Base-by-base conservation (phyloP, 805 yeast species). In the Kuraishia floccosa region DNA sequence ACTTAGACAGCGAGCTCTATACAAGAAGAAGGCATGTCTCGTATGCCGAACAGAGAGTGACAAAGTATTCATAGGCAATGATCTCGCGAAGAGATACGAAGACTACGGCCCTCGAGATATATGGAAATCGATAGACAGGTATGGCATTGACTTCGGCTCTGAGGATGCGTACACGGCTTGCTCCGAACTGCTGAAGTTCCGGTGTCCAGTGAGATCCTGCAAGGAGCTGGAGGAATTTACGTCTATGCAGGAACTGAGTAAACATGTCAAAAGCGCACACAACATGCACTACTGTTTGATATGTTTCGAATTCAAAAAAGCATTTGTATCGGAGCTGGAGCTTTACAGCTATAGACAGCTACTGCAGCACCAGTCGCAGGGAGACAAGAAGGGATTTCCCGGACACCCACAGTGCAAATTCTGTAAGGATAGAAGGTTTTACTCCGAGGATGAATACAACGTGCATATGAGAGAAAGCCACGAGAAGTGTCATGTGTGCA, bases 371-470 rank as follows among this genome's bases (percentile, higher is more conserved):
- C 77, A 78, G 47, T 52, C 63, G 3, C 63, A 58, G 24, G 96
- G 96, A 30, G 94, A 87, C 44, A 65, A 61, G 25, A 58, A 59
- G 6, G 95, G 95, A 1, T 87, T 87, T 52, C 62, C 54, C 8
- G 97, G 97, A 0, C 97, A 87, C 50, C 96, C 97, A 0, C 58
- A 64, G 38, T 91, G 99, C 62, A 70, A 70, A 39, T 81, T 83
- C 50, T 91, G 98, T 52, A 54, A 65, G 3, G 73, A 74, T 2
- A 67, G 61, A 40, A 56, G 93, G 35, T 87, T 83, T 50, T 91
- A 91, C 49, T 83, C 94, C 0, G 83, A 75, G 24, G 96, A 89
- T 49, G 97, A 87, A 49, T 62, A 86, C 43, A 74, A 72, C 39
- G 54, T 75, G 20, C 99, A 91, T 53, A 68, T 87, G 57, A 64